Conservation (phyloP, 1,284 basidiomycete genomes). For the Ganoderma sp. region DNA sequence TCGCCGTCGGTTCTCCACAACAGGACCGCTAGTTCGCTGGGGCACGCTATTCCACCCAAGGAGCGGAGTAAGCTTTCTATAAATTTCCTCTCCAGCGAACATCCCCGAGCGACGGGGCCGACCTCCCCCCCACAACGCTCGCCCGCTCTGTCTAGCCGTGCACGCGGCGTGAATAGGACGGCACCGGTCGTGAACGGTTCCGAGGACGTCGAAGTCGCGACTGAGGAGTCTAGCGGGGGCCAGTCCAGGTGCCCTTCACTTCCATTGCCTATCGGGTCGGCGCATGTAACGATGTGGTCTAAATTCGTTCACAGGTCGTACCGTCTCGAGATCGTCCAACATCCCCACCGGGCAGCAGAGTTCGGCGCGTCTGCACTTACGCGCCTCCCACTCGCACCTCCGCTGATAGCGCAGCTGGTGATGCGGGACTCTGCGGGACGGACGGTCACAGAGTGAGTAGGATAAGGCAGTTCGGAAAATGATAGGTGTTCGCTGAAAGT, state of each 20-base stretch:
- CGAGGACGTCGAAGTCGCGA: slow-evolving; percentile 23
- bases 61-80: slow-evolving; percentile 31
- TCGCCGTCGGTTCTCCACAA: slow-evolving; percentile 15
- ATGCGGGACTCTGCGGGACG: slow-evolving; percentile 74
- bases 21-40: slow-evolving; percentile 6
- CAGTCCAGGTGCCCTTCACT: slow-evolving; percentile 21
- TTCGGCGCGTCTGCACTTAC: slow-evolving; percentile 78
- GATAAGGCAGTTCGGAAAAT: slow-evolving; percentile 1
- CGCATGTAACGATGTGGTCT: not conserved
- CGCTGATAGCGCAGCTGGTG: slow-evolving; percentile 78
- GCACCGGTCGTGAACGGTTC: slow-evolving; percentile 12
- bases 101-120: slow-evolving; percentile 18
- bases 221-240: slow-evolving; percentile 20
- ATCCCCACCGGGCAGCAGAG: slow-evolving; percentile 79
- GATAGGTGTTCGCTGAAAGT: slow-evolving; percentile 22
- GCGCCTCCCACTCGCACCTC: slow-evolving; percentile 81
- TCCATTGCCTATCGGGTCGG: not conserved
- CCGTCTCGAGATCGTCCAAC: slow-evolving; percentile 79
- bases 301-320: slow-evolving; percentile 58
- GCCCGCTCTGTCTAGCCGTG: slow-evolving; percentile 27
- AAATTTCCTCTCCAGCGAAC: slow-evolving; percentile 25
- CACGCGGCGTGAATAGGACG: slow-evolving; percentile 26
- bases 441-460: slow-evolving; percentile 69
- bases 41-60: slow-evolving; percentile 22
- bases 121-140: slow-evolving; percentile 14